Conservation (phyloP, 2,329 filamentous ascomycete genomes). For the Neocucurbitaria cava region DNA sequence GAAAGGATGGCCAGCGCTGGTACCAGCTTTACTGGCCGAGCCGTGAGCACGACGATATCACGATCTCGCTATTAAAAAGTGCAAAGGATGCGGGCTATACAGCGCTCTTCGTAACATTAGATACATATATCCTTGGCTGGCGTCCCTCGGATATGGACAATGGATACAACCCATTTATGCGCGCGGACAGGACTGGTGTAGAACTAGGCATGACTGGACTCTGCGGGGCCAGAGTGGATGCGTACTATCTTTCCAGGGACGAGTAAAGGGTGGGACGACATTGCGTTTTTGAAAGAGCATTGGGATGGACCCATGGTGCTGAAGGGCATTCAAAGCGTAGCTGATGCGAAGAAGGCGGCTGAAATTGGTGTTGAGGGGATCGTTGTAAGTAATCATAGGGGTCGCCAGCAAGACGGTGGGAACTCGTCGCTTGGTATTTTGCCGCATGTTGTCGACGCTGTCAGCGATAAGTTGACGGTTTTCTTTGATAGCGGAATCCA, state of each 20-base stretch:
- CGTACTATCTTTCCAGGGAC: slow-evolving; percentile 50
- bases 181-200: slow-evolving; percentile 56
- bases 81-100: slow-evolving; percentile 67
- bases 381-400: slow-evolving; percentile 62
- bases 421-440: slow-evolving; percentile 61
- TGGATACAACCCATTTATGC: slow-evolving; percentile 48
- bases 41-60: slow-evolving; percentile 68
- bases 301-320: slow-evolving; percentile 71
- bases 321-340: slow-evolving; percentile 64
- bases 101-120: slow-evolving; percentile 73
- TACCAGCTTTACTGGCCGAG: slow-evolving; percentile 76
- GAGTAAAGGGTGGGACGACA: slow-evolving; percentile 67
- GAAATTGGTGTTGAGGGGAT: slow-evolving; percentile 58
- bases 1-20: slow-evolving; percentile 63
- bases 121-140: slow-evolving; percentile 73
- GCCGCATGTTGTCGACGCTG: slow-evolving; percentile 63
- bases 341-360: slow-evolving; percentile 55
- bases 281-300: slow-evolving; percentile 63
- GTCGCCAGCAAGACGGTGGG: slow-evolving; percentile 60
- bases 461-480: slow-evolving; percentile 40
- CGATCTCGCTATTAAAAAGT: slow-evolving; percentile 65
- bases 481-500: slow-evolving; percentile 61
- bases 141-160: slow-evolving; percentile 71
- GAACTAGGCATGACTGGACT: slow-evolving; percentile 64
- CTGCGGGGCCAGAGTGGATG: slow-evolving; percentile 32